Evolutionary conservation across 1,284 basidiomycete genomes (phyloP), one percentile per base, ranked within the genome.

Genomic region (Cerrena zonata): DNA sequence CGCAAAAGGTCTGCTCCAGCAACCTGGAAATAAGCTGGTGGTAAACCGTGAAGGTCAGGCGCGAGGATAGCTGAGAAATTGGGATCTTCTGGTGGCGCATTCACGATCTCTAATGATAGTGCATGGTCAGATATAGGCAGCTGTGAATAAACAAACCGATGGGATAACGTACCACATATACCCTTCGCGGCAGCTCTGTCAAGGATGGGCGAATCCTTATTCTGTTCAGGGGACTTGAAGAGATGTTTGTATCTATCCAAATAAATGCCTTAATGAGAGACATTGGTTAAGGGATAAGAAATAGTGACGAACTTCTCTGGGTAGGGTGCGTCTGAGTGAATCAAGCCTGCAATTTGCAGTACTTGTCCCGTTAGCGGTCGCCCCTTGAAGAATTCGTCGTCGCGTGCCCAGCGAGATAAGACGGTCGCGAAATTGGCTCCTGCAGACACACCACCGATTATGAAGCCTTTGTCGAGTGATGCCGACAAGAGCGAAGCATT

Each of bases 381-480:
- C 5, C 37, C 47, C 23, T 38, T 18, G 24, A 48, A 48, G 37
- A 48, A 48, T 40, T 30, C 34, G 36, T 48, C 47, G n/a, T 48
- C 47, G 5, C 36, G 19, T 10, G 34, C 34, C 11, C 27, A 49
- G 19, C 47, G 51, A 4, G 53, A 19, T 10, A 38, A 24, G 3
- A 30, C 10, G 24, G 36, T 36, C 7, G 47, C 34, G 23, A 48
- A n/a, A 15, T 48, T 48, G 38, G 13, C 37, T 5, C 47, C 47
- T 19, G 47, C 30, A 13, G 47, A 48, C 5, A 39, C n/a, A 5
- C 47, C 47, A 15, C 12, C 47, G 5, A 48, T 22, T 4, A 48
- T 18, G 37, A 48, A 25, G 12, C 47, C 47, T 23, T 39, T 38
- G 36, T 10, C 11, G 21, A 40, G 43, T 11, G 18, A 22, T 10